Evolutionary conservation across 1,139 yeast species (phyloP).

Genomic region (Meyerozyma smithsonii): DNA sequence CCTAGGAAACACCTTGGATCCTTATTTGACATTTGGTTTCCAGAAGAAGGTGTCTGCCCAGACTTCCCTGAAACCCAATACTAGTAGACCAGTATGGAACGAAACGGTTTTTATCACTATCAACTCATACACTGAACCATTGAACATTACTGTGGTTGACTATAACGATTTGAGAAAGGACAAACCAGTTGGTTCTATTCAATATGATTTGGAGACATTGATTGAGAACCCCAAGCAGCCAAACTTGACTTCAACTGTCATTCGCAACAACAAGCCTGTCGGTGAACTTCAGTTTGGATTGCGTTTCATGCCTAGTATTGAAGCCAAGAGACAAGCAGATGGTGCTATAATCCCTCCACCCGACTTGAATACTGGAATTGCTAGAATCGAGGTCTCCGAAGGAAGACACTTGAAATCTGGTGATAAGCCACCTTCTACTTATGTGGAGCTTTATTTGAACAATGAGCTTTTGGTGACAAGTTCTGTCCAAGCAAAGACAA

Average conservation of each 20-base stretch:
- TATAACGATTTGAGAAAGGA: constrained; percentile 78
- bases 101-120: constrained; percentile 71
- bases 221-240: constrained; percentile 50
- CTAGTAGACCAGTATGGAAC: constrained; percentile 75
- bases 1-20: constrained; percentile 79
- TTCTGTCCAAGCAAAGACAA: constrained; percentile 53
- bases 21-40: constrained; percentile 75
- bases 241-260: constrained; percentile 50
- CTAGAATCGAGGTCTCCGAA: constrained; percentile 50
- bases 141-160: constrained; percentile 66
- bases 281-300: constrained; percentile 71
- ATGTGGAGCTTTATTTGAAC: constrained; percentile 65
- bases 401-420: constrained; percentile 46
- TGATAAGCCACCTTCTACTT: constrained; percentile 53
- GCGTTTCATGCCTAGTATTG: constrained; percentile 74
- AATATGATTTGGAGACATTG: constrained; percentile 68
- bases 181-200: constrained; percentile 71
- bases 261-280: constrained; percentile 76
- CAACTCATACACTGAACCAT: constrained; percentile 73
- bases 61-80: constrained; percentile 62
- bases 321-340: constrained; percentile 70
- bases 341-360: constrained; percentile 88
- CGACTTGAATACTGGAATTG: constrained; percentile 89
- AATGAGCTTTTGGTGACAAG: constrained; percentile 58
- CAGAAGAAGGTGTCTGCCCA: constrained; percentile 54